phyloP scores from a whole-genome alignment of 495 filamentous ascomycete species.

The Xylaria longipes region DNA sequence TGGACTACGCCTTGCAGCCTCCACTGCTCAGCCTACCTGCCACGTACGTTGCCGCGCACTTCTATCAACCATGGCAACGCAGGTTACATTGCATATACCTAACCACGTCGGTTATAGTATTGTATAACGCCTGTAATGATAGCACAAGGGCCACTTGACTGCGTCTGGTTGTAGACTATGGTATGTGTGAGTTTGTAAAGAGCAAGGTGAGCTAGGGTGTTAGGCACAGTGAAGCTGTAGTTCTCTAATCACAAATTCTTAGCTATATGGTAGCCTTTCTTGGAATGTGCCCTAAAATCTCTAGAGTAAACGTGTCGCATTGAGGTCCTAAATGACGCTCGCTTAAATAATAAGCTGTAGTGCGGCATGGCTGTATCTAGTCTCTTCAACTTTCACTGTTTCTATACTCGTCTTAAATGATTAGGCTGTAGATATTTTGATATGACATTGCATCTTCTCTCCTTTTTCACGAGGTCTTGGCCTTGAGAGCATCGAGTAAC shows the following conservation, averaged over 20 bases:
- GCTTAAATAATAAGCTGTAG: neutral
- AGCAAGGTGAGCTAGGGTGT: neutral
- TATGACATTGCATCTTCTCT: neutral
- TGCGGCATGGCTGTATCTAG: neutral
- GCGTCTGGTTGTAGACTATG: neutral
- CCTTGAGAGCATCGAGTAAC: constrained; percentile 74
- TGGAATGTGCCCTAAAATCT: neutral
- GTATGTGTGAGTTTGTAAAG: neutral
- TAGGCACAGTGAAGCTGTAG: neutral
- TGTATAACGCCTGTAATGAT: neutral
- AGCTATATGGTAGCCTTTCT: too few relatives aligned
- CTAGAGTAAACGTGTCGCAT: neutral
- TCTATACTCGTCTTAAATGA: constrained; percentile 29
- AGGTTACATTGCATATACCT: neutral
- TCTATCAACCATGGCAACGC: neutral
- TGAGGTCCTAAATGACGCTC: neutral
- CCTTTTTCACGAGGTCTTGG: constrained; percentile 38
- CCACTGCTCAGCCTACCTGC: constrained; percentile 1
- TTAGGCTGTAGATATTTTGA: neutral
- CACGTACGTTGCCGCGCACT: constrained; percentile 9
- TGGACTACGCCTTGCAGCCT: neutral
- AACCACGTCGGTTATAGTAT: neutral
- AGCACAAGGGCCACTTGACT: neutral
- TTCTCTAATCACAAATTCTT: neutral
- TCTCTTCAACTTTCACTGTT: constrained; percentile 19